phyloP scores from a whole-genome alignment of 2,329 filamentous ascomycete species.

The Alternaria metachromatica region DNA sequence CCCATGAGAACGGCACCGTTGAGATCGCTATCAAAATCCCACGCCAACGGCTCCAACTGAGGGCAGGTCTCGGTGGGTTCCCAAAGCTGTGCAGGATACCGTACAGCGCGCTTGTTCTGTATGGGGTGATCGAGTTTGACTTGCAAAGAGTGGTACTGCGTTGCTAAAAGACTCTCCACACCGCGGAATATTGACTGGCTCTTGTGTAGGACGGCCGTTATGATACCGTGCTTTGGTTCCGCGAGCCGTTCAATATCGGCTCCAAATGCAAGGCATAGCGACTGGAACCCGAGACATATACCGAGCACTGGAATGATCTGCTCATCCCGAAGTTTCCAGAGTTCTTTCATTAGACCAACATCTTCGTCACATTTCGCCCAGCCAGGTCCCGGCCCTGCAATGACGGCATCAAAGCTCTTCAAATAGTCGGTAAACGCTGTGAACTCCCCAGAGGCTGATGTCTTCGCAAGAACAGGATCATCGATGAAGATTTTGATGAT shows the following conservation, averaged over 20 bases:
- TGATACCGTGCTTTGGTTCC: conserved; percentile 83
- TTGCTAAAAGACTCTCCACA: conserved; percentile 69
- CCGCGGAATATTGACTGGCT: conserved; percentile 69
- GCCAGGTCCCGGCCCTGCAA: conserved; percentile 90
- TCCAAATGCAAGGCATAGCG: conserved; percentile 72
- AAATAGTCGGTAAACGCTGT: conserved; percentile 56
- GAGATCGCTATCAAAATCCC: conserved; percentile 52
- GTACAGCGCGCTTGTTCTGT: conserved; percentile 32
- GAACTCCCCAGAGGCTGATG: conserved; percentile 1
- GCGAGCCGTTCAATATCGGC: conserved; percentile 69
- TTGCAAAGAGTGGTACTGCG: conserved; percentile 75
- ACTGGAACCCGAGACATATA: conserved; percentile 90
- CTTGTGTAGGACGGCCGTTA: conserved; percentile 69
- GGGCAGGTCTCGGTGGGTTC: conserved; percentile 44
- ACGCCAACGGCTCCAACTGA: conserved; percentile 54
- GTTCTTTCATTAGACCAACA: conserved; percentile 77
- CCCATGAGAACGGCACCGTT: conserved; percentile 77
- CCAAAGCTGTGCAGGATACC: conserved; percentile 53
- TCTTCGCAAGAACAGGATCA: conserved; percentile 31
- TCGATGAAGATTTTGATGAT: conserved; percentile 77
- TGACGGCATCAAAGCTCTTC: conserved; percentile 77
- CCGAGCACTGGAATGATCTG: conserved; percentile 78
- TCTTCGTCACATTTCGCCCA: conserved; percentile 75
- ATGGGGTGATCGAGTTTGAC: conserved; percentile 50
- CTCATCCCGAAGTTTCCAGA: conserved; percentile 72